Evolutionary conservation across 441 rosid genomes (phyloP), one percentile per base, ranked within the genome.

Genomic region (Populus hybrid): DNA sequence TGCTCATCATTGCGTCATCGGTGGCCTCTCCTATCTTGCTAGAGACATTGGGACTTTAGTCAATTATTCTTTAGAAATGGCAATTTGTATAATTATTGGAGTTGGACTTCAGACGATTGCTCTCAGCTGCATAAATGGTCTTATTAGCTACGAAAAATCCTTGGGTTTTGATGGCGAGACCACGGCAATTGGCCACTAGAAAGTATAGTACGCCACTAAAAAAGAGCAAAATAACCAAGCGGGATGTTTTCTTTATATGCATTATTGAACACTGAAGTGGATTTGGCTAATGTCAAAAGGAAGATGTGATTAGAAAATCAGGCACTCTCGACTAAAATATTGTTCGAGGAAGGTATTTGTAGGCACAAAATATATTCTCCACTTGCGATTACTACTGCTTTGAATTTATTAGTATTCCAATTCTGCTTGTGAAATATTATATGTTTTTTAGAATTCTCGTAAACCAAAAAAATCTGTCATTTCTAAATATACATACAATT

Each of bases 191-290:
- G 20, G 57, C 57, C 14, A 46, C 18, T 12, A 4, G 6, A 0
- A 46, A 46, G 20, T 46, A 72, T 26, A 14, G 57, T 0, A 72
- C 36, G 18, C 16, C 61, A 8, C 24, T 24, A 38, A 35, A 69
- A 21, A 23, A 72, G 1, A 10, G 2, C 14, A 9, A 14, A 26
- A 77, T 57, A 35, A 12, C 61, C 61, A 57, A 26, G 38, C 2
- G 18, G 18, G 35, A 5, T 24, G 23, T 1, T 53, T 77, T 42
- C 21, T 42, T 69, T 23, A 34, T 6, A 30, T 4, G 65, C 42
- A 78, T 78, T 71, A 75, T 75, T 78, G 38, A 72, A 66, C 30
- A 24, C 57, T 23, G 70, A 79, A 80, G 73, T 57, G 70, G 67
- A 32, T 40, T 42, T 74, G 61, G 23, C 16, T 69, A 73, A 72